Conservation (phyloP, 768 basidiomycete genomes). For the Lanmaoa rubissima region DNA sequence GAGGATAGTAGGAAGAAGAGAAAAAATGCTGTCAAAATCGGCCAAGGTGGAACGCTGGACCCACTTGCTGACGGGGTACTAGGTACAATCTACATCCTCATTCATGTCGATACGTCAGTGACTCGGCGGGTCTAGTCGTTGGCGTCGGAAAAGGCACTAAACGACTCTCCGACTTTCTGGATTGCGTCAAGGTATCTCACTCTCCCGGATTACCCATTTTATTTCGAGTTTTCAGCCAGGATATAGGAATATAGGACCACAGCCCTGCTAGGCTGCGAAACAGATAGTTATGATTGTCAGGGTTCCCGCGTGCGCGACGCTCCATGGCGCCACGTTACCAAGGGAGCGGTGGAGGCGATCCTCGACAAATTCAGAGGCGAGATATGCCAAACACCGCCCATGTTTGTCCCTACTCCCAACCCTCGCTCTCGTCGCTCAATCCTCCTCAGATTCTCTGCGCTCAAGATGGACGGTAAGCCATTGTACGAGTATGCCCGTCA, state of each 20-base stretch:
- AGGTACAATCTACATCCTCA: slow-evolving; percentile 46
- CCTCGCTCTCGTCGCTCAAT: slow-evolving; percentile 4
- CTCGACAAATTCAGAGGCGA: slow-evolving; percentile 79
- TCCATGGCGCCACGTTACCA: slow-evolving; percentile 82
- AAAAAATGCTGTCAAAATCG: slow-evolving; percentile 67
- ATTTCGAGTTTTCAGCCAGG: slow-evolving; percentile 18
- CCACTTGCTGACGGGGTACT: slow-evolving; percentile 95
- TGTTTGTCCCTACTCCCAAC: slow-evolving; percentile 47
- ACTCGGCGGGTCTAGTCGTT: slow-evolving; percentile 54
- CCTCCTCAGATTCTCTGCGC: slow-evolving; percentile 80
- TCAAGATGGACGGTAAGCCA: slow-evolving; percentile 97
- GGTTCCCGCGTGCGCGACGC: slow-evolving; percentile 77
- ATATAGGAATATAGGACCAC: slow-evolving; percentile 87
- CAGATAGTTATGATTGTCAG: slow-evolving; percentile 91
- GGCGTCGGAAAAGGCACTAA: slow-evolving; percentile 92
- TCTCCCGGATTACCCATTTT: not conserved
- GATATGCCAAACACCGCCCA: slow-evolving; percentile 88
- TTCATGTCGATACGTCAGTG: not conserved
- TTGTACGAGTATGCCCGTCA: slow-evolving; percentile 94
- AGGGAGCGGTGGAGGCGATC: slow-evolving; percentile 64
- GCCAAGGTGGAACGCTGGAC: slow-evolving; percentile 94
- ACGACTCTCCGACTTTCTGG: slow-evolving; percentile 74
- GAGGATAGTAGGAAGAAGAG: slow-evolving; percentile 41
- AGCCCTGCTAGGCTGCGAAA: slow-evolving; percentile 90
- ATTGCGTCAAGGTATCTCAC: slow-evolving; percentile 76